Evolutionary conservation across 2,329 filamentous ascomycete genomes (phyloP), one percentile per base, ranked within the genome.

Genomic region (Penicillium brevicompactum): DNA sequence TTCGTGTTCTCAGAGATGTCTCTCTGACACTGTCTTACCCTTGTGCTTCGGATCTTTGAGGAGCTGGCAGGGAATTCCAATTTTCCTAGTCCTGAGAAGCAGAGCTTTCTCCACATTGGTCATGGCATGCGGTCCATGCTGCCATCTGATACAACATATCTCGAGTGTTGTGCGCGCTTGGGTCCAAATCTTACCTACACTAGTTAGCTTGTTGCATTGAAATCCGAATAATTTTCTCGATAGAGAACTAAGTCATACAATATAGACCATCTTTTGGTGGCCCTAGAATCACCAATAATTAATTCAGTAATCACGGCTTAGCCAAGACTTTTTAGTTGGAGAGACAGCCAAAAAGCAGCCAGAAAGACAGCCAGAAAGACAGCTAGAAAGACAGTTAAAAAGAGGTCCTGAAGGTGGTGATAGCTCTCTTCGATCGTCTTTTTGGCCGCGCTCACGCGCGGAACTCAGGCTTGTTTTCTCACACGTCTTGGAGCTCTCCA

Each of bases 191-290:
- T 43, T 18, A 16, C 41, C 18, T 48, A 46, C 32, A 22, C 38
- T 55, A 55, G 30, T 31, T 55, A 51, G 47, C 40, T 49, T 47
- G 37, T 42, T 58, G 31, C 24, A 40, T 40, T 46, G 31, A 34
- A 51, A 59, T 49, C 16, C 41, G 46, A 47, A 49, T 37, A 56
- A 40, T 27, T 34, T 44, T 50, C 32, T 42, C 38, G 24, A 9
- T 14, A n/a, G 13, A 55, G 13, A 9, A 38, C 48, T 41, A 24
- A 16, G 14, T 37, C n/a, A 38, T 13, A 13, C n/a, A 49, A 27
- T 1, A 49, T 27, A 27, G 24, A 27, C 24, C 5, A 18, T 18
- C 18, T 18, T 18, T 18, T 18, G 18, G 18, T 18, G 18, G 18
- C 18, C 18, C 18, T 18, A 18, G 18, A 18, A 31, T 31, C 30